phyloP scores from a whole-genome alignment of 208 protist genomes.

The Endotrypanum monterogeii region DNA sequence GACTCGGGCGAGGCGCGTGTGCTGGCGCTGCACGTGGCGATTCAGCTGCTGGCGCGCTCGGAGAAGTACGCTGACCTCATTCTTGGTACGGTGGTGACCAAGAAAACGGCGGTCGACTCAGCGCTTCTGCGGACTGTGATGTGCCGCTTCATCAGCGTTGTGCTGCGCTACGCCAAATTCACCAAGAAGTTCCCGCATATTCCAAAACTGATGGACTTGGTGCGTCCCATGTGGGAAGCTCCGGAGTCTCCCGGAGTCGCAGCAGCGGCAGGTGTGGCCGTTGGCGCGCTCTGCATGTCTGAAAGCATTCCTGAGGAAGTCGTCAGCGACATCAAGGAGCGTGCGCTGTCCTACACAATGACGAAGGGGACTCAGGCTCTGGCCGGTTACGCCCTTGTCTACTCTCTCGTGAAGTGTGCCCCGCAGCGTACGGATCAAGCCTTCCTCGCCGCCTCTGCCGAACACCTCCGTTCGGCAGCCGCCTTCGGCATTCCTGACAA shows the following conservation, averaged over 20 bases:
- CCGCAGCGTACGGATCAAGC: conserved; percentile 56
- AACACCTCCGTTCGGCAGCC: conserved; percentile 57
- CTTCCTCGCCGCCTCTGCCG: conserved; percentile 67
- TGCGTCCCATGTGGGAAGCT: conserved; percentile 73
- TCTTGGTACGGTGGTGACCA: conserved; percentile 84
- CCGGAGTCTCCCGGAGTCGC: conserved; percentile 72
- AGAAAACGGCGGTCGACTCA: conserved; percentile 79
- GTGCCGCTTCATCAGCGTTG: conserved; percentile 89
- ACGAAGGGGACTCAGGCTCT: conserved; percentile 66
- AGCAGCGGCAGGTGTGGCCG: conserved; percentile 69
- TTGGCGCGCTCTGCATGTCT: conserved; percentile 85
- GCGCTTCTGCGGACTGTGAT: conserved; percentile 82
- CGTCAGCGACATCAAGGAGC: conserved; percentile 73
- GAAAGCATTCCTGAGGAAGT: conserved; percentile 70
- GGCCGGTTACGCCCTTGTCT: conserved; percentile 75
- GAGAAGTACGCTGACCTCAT: conserved; percentile 89
- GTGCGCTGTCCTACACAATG: conserved; percentile 55
- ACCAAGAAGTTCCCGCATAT: conserved; percentile 80
- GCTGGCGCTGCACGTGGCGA: conserved; percentile 75
- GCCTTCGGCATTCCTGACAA: conserved; percentile 65
- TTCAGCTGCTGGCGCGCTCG: conserved; percentile 73
- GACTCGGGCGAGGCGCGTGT: conserved; percentile 82
- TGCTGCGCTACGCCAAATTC: conserved; percentile 83
- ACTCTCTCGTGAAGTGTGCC: conserved; percentile 67
- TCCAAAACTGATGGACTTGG: conserved; percentile 67